phyloP scores from a whole-genome alignment of 2,329 filamentous ascomycete genomes.

The Diaporthe caulivora region DNA sequence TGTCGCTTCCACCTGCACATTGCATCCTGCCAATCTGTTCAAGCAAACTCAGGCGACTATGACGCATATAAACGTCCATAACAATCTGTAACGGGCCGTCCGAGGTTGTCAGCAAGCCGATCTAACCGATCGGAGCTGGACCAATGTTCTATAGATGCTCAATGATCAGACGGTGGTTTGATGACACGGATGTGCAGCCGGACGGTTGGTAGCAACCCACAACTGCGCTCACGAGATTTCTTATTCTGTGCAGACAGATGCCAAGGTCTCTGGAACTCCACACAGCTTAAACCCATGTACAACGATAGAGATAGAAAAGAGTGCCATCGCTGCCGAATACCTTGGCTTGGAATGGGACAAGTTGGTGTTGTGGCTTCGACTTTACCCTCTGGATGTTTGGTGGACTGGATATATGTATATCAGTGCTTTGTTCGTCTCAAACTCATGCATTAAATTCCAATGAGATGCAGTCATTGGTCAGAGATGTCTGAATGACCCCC shows the following conservation, averaged over 20 bases:
- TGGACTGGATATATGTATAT: not conserved
- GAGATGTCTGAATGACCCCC: not conserved
- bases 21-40: not conserved
- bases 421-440: slow-evolving; percentile 21
- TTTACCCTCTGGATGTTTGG: not conserved
- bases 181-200: not conserved
- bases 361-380: too few relatives aligned
- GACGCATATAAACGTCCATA: not conserved
- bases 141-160: not conserved
- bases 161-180: not conserved
- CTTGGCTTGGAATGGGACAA: too few relatives aligned
- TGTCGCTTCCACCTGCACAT: not conserved
- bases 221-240: not conserved
- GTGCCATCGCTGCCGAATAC: too few relatives aligned
- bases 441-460: not conserved
- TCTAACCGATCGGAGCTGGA: not conserved
- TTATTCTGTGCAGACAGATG: not conserved
- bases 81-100: not conserved
- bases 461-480: not conserved
- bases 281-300: too few relatives aligned
- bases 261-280: not conserved
- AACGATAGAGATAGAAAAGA: too few relatives aligned
- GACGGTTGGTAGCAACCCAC: not conserved
- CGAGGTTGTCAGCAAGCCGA: not conserved
- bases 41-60: slow-evolving; percentile 2